Base-by-base conservation (phyloP, 228 moss, liverwort and hornwort genomes). In the Sphagnum magellanicum region DNA sequence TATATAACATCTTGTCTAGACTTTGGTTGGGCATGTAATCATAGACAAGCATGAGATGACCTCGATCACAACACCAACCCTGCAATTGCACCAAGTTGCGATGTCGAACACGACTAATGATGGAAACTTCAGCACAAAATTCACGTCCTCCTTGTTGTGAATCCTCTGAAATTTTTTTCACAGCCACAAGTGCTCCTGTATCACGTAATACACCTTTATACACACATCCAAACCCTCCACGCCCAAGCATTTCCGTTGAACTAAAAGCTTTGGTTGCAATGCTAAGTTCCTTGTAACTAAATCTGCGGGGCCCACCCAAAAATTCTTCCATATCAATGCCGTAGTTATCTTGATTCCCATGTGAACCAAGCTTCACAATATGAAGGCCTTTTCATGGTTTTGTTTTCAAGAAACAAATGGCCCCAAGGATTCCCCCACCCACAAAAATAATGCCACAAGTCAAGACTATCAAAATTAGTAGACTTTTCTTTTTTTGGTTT, bases 161-260 rank as follows among this genome's bases (percentile, higher is more conserved):
- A 5, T 66, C 61, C 0, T 8, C 6, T 13, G n/a, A 63, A 51
- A 74, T 52, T 63, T 52, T 73, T 60, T 74, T 78, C 66, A 78
- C 74, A 5, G 74, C 78, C 74, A 74, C 74, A 8, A 14, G 69
- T 65, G 15, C 17, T 3, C 66, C 65, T 4, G 50, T 71, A 14
- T 53, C 49, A 5, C 59, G 66, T 10, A 76, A 9, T 4, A 61
- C 49, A 51, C 76, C 76, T 16, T 66, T 49, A 52, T 73, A 78
- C 50, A 78, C 78, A 51, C 58, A 16, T n/a, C 78, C 78, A 12
- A 61, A 65, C 15, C 71, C 71, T 71, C 75, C 75, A 16, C 68
- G 73, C 5, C 78, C 78, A 1, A 78, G 49, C 49, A 65, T 70
- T 3, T 63, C 61, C 0, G 66, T 64, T 51, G 67, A 68, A 9